A percentile compares a stretch with the other conserved stretches of the same genome.
Conservation (phyloP, 345 rosid species). For the Salix koriyanagi region DNA sequence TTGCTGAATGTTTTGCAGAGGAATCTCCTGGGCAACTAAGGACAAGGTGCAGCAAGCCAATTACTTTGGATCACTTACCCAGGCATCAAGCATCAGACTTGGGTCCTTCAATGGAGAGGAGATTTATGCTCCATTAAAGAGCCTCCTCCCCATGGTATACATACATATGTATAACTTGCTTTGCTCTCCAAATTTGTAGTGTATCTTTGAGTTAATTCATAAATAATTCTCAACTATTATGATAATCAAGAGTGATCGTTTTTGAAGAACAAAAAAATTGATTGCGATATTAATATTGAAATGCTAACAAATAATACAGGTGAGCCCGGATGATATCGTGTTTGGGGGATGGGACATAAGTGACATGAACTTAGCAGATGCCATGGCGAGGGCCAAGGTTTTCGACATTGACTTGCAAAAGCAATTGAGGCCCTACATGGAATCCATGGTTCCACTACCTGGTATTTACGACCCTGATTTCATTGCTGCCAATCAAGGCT, state of each 20-base stretch:
- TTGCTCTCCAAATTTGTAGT: neutral
- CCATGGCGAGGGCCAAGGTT: conserved; percentile 91
- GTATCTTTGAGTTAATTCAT: neutral
- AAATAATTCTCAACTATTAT: neutral
- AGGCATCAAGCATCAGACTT: conserved; percentile 83
- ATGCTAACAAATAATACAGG: conserved; percentile 30
- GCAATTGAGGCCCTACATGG: conserved; percentile 96
- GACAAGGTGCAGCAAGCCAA: conserved; percentile 96
- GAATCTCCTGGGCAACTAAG: conserved; percentile 98
- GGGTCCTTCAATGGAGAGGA: conserved; percentile 98
- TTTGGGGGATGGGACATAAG: conserved; percentile 99
- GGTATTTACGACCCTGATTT: conserved; percentile 88
- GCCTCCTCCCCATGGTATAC: conserved; percentile 88
- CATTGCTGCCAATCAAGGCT: conserved; percentile 92
- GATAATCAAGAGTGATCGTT: neutral
- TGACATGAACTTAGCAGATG: conserved; percentile 92
- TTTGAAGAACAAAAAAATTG: neutral
- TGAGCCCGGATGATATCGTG: conserved; percentile 86
- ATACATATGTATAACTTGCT: neutral
- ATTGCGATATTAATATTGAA: neutral
- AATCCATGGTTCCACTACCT: conserved; percentile 84
- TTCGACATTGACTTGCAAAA: conserved; percentile 89
- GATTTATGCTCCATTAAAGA: conserved; percentile 95
- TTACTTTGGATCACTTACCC: conserved; percentile 93
- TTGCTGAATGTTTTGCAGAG: conserved; percentile 37